Conservation (phyloP, 2,329 filamentous ascomycete species). For the Sodiomyces alkalinus region DNA sequence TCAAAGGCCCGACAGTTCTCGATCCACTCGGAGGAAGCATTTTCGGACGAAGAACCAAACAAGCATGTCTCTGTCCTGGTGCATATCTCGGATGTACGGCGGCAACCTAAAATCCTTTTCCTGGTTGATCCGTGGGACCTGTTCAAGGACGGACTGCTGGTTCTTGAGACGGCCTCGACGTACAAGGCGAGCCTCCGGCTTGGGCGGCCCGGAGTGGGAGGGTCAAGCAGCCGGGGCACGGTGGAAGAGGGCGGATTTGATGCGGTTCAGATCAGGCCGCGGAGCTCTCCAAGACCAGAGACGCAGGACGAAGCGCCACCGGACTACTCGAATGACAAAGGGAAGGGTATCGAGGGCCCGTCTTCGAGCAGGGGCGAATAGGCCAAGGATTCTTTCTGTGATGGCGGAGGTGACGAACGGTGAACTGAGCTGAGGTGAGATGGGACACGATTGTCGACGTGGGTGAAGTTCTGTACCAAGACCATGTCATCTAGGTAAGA, state of each 20-base stretch:
- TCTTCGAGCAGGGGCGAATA: no score
- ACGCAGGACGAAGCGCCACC: no score
- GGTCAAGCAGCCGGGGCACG: no score
- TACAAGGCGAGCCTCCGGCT: conserved; percentile 4
- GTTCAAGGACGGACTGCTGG: conserved; percentile 4
- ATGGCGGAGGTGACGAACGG: no score
- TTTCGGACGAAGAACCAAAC: neutral
- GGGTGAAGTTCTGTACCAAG: no score
- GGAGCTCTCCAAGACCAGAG: no score
- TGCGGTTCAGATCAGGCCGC: conserved; percentile 2
- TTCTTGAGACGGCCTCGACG: conserved; percentile 1
- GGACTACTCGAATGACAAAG: no score
- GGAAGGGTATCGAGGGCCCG: no score
- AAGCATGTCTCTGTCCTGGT: conserved; percentile 5
- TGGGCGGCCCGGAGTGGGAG: neutral
- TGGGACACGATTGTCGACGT: no score
- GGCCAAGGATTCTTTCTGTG: no score
- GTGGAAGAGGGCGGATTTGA: conserved; percentile 3
- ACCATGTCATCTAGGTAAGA: no score
- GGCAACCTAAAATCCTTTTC: conserved; percentile 4
- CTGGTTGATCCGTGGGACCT: conserved; percentile 6
- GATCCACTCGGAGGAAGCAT: conserved; percentile 1
- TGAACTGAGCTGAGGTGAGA: no score
- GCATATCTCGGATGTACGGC: conserved; percentile 1
- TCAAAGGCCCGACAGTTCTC: conserved; percentile 3